Conservation (phyloP, 2,329 filamentous ascomycete genomes). For the Blastomyces gilchristii region DNA sequence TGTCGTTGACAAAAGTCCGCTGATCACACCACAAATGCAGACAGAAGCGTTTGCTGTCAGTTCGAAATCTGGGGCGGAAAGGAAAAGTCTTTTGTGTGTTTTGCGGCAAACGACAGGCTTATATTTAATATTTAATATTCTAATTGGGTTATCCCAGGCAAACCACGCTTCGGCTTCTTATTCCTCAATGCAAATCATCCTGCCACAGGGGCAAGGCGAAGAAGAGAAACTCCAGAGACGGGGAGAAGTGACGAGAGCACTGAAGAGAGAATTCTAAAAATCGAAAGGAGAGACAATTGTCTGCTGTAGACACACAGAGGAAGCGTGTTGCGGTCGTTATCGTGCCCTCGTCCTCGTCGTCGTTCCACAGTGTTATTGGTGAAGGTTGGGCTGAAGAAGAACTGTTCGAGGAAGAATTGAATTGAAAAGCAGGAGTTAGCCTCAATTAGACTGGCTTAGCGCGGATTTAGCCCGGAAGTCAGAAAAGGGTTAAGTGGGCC, state of each 20-base stretch:
- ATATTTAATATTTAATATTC: background rate
- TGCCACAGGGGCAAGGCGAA: background rate
- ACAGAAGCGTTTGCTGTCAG: background rate
- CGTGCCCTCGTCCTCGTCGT: background rate
- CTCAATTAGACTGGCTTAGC: background rate
- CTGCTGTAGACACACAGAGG: background rate
- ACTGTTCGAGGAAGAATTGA: background rate
- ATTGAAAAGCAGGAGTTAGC: background rate
- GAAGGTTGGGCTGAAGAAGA: background rate
- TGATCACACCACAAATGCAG: background rate
- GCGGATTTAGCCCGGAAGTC: background rate
- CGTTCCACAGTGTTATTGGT: background rate
- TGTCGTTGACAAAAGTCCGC: background rate
- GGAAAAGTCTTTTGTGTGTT: background rate
- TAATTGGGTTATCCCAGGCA: background rate
- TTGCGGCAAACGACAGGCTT: background rate
- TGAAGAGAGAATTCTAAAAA: background rate
- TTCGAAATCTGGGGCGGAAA: background rate
- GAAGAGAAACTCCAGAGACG: background rate
- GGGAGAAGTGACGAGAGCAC: background rate
- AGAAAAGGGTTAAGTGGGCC: background rate
- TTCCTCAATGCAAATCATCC: conserved; percentile 1
- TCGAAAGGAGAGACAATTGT: background rate
- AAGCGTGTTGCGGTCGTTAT: background rate
- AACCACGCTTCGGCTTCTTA: conserved; percentile 1